phyloP scores from a whole-genome alignment of 345 rosid species.

The Schrenkiella parvula region DNA sequence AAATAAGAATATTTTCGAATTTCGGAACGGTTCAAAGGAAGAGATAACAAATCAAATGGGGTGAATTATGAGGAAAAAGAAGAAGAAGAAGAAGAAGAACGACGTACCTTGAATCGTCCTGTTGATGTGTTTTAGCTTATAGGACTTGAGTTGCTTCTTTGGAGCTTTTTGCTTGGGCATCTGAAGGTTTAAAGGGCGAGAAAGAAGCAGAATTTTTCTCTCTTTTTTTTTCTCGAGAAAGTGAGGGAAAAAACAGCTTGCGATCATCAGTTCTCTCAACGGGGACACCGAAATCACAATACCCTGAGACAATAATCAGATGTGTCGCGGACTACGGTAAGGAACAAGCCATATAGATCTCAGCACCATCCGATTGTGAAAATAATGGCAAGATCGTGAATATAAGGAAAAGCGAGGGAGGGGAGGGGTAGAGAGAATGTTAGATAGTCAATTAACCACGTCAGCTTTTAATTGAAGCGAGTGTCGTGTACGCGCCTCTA shows the following conservation, averaged over 20 bases:
- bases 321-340: constrained; percentile 8
- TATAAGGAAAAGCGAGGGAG: background rate
- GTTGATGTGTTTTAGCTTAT: constrained; percentile 70
- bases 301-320: background rate
- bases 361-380: constrained; percentile 10
- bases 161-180: constrained; percentile 88
- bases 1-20: background rate
- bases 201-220: background rate
- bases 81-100: background rate
- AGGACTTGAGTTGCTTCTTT: constrained; percentile 66
- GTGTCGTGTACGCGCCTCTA: background rate
- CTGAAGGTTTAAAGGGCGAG: constrained; percentile 26
- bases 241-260: background rate
- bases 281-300: background rate
- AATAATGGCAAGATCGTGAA: constrained; percentile 18
- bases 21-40: background rate
- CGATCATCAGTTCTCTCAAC: constrained; percentile 6
- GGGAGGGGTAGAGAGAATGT: background rate
- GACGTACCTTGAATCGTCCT: constrained; percentile 63
- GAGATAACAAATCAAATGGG: background rate
- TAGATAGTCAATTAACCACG: constrained; percentile 22
- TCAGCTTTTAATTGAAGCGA: constrained; percentile 16
- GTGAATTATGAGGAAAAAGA: background rate
- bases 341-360: background rate
- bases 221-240: constrained; percentile 20